These are phyloP conservation scores for Stagonosporopsis chrysanthemi DNA, from an alignment of 2,329 filamentous ascomycete genomes.

Conservation along the genomic window DNA sequence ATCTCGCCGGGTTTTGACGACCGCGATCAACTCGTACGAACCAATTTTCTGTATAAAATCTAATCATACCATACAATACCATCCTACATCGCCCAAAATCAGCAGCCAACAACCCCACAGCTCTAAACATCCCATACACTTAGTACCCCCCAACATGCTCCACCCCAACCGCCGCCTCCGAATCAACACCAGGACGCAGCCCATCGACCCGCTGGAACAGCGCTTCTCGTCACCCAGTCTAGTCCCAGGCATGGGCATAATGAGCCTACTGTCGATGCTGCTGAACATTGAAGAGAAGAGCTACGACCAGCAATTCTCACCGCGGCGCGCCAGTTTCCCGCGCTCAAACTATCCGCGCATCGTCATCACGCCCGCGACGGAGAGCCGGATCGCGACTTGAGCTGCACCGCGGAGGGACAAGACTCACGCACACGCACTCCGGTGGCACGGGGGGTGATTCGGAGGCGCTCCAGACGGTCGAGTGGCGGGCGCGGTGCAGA, in stretches of 20 bases:
- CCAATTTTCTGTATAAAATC: slow-evolving; percentile 2
- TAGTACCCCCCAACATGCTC: slow-evolving; percentile 1
- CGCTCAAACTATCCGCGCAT: slow-evolving; percentile 18
- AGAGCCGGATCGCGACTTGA: slow-evolving; percentile 16
- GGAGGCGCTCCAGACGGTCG: no score
- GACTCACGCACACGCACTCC: background rate
- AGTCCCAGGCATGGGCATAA: slow-evolving; percentile 20
- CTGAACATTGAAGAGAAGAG: slow-evolving; percentile 20
- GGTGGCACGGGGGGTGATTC: no score
- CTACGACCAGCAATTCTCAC: slow-evolving; percentile 19
- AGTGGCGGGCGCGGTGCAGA: no score
- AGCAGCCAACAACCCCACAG: background rate
- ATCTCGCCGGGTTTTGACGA: slow-evolving; percentile 4
- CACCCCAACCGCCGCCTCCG: slow-evolving; percentile 15
- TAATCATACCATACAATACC: background rate
- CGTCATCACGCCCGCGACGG: slow-evolving; percentile 11
- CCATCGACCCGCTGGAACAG: slow-evolving; percentile 17
- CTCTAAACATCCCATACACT: background rate
- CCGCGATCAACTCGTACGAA: slow-evolving; percentile 8
- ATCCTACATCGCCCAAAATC: background rate
- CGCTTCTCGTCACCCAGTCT: slow-evolving; percentile 19
- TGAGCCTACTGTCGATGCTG: slow-evolving; percentile 19
- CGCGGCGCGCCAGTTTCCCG: slow-evolving; percentile 17
- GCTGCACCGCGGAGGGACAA: background rate
- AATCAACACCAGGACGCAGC: slow-evolving; percentile 9